Base-by-base conservation (phyloP, 345 rosid genomes). In the Aurinia saxatilis region DNA sequence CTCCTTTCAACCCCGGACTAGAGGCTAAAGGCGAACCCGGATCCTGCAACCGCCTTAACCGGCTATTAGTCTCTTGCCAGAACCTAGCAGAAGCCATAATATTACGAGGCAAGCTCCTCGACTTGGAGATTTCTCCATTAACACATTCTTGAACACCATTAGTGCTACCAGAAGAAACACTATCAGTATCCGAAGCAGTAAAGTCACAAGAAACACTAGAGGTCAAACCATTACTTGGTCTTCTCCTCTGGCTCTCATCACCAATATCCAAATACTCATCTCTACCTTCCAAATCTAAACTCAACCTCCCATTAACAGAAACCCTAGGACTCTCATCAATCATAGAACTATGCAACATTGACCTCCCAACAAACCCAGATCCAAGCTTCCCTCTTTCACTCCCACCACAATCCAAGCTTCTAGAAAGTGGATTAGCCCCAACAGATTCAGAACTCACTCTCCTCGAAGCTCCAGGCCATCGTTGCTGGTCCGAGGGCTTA, bases 11-110 rank as follows among this genome's bases (percentile, higher is more conserved):
- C 50, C 79, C 81, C 2, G 92, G 92, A 64, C 88, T 84, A 27
- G 79, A 40, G 4, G 80, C 80, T 61, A 87, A 63, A 13, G 95
- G 95, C 0, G 96, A 90, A 5, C 97, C 84, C 0, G 95, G 96
- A 78, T 93, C 97, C 62, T 85, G 99, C 73, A 93, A 71, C 60
- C 99, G 74, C 68, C 99, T 85, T 78, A 93, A 67, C 75, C 99
- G 75, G 77, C 84, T 87, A 64, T 93, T 93, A 37, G 99, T 93
- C 77, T 93, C 99, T 68, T 90, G 99, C 99, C 99, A 93, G 72
- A 93, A 93, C 84, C 82, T 87, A 8, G 97, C 93, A 25, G 99
- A 93, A 54, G 80, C 80, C 60, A 56, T 66, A 27, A 84, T 79
- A 23, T 86, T 83, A 54, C 88, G 83, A 41, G 91, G 74, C 57